A percentile compares a stretch with the other conserved stretches of the same genome.
Evolutionary conservation across 73 alveolate species (phyloP).

Genomic region (Breviolum minutum): DNA sequence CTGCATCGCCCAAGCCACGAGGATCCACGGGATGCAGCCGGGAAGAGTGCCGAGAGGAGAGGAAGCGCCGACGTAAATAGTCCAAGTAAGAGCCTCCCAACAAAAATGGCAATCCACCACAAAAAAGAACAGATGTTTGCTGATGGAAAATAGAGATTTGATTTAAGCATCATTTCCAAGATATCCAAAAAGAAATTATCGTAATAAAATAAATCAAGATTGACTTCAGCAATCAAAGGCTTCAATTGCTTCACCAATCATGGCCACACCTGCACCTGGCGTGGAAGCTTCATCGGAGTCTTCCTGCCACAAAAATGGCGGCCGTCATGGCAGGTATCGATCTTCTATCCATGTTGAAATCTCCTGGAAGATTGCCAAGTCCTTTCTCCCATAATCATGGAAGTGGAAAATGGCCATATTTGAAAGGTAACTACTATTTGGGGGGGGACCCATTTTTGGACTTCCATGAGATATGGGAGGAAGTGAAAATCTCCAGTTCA

Average conservation of each 20-base stretch:
- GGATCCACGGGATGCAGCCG: slow-evolving; percentile 9
- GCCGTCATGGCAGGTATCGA: not conserved
- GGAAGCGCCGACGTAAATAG: slow-evolving; percentile 12
- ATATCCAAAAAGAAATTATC: too few species aligned
- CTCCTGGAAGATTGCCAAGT: too few species aligned
- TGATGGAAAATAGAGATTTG: not conserved
- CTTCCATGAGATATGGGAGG: too few species aligned
- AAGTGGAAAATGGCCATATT: too few species aligned
- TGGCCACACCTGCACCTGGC: slow-evolving; percentile 1
- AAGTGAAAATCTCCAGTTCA: too few species aligned
- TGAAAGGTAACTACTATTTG: too few species aligned
- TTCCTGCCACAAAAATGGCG: not conserved
- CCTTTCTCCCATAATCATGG: too few species aligned
- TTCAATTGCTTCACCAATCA: too few species aligned
- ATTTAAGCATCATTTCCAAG: not conserved
- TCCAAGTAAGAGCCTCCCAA: slow-evolving; percentile 17
- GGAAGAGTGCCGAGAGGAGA: not conserved
- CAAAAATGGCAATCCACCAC: not conserved
- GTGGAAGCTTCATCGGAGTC: slow-evolving; percentile 6
- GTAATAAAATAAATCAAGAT: too few species aligned
- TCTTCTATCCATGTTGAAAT: too few species aligned
- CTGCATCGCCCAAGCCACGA: not conserved
- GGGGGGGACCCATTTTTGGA: too few species aligned
- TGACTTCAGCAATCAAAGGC: too few species aligned
- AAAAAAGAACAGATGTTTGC: not conserved